phyloP scores from a whole-genome alignment of 768 basidiomycete genomes.

The Lactifluus subvellereus region DNA sequence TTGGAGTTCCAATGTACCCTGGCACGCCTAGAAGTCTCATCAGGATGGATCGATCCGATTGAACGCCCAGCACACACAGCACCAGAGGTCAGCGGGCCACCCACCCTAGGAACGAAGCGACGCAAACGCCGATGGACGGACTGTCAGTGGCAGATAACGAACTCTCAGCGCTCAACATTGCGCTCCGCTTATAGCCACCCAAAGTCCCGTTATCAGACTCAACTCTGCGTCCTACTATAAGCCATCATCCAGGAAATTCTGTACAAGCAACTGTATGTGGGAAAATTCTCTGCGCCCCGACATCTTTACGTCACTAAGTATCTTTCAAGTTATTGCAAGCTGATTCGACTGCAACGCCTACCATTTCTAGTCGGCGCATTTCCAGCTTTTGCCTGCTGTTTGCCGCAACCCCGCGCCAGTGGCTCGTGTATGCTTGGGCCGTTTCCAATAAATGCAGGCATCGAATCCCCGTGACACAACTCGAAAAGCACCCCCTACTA shows the following conservation, averaged over 20 bases:
- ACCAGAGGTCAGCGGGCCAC: neutral
- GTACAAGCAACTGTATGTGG: neutral
- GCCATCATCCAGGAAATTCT: neutral
- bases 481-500: neutral
- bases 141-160: neutral
- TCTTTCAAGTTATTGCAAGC: neutral
- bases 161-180: neutral
- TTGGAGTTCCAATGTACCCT: no score
- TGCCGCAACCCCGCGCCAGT: neutral
- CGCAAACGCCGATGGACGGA: neutral
- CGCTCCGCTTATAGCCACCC: neutral
- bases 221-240: neutral
- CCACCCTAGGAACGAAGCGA: neutral
- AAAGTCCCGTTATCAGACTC: neutral
- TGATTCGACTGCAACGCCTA: neutral
- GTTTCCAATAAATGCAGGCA: neutral
- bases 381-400: neutral
- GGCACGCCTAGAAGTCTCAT: neutral
- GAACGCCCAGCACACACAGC: neutral
- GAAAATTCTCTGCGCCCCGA: neutral
- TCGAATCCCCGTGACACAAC: neutral
- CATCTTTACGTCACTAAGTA: neutral
- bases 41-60: no score
- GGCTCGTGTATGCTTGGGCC: neutral
- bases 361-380: neutral